A percentile compares a stretch with the other conserved stretches of the same genome.
phyloP scores from a whole-genome alignment of 164 flowering plant genomes.

The Brasenia schreberi region DNA sequence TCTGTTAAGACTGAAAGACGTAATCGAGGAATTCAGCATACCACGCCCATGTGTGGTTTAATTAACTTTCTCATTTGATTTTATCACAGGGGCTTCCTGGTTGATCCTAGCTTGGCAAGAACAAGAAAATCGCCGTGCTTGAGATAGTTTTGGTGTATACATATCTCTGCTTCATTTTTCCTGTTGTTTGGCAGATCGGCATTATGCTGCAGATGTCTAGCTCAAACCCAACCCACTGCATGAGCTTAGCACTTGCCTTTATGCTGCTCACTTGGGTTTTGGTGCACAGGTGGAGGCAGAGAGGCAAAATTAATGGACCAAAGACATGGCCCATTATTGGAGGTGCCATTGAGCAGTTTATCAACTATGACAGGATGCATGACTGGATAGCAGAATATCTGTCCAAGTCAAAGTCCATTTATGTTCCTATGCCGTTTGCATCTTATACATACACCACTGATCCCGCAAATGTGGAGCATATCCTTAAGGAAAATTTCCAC shows the following conservation, averaged over 20 bases:
- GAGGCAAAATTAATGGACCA: conserved; percentile 51
- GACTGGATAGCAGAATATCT: conserved; percentile 77
- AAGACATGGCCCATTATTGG: conserved; percentile 93
- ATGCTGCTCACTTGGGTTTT: conserved; percentile 38
- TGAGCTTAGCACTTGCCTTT: conserved; percentile 11
- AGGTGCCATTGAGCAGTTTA: conserved; percentile 70
- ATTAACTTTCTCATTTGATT: too few relatives aligned
- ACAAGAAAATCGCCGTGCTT: too few relatives aligned
- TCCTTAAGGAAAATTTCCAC: conserved; percentile 71
- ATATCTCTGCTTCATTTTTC: too few relatives aligned
- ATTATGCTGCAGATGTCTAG: too few relatives aligned
- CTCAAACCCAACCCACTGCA: too few relatives aligned
- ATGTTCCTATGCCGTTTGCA: conserved; percentile 78
- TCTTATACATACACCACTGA: conserved; percentile 87
- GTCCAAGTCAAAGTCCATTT: conserved; percentile 39
- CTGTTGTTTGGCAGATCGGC: too few relatives aligned
- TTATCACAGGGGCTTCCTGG: too few relatives aligned
- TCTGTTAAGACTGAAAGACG: too few relatives aligned
- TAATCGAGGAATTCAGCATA: too few relatives aligned
- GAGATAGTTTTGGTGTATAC: too few relatives aligned
- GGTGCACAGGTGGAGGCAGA: conserved; percentile 63
- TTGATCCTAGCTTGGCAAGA: too few relatives aligned
- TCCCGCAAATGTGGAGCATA: conserved; percentile 80
- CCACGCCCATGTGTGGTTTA: too few relatives aligned
- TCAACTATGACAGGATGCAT: conserved; percentile 77